Conservation (phyloP, 257 asterid genomes). For the Oldenlandia corymbosa region DNA sequence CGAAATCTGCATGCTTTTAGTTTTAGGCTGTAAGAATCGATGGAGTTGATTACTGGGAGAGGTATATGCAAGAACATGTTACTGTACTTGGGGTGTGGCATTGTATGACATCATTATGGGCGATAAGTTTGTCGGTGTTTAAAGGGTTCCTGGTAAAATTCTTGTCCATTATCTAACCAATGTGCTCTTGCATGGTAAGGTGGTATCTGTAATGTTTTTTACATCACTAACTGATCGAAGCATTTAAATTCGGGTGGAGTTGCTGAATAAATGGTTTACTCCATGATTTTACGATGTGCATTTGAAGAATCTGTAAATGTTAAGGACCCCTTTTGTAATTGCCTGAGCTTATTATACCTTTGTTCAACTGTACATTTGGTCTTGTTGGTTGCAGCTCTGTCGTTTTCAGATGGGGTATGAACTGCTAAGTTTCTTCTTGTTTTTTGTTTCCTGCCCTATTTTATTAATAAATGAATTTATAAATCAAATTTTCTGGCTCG, state of each 20-base stretch:
- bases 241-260: background rate
- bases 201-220: too few relatives aligned
- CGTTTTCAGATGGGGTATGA: background rate
- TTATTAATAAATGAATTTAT: too few relatives aligned
- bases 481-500: too few relatives aligned
- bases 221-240: too few relatives aligned
- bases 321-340: background rate
- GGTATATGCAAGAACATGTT: background rate
- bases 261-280: background rate
- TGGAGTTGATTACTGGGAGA: background rate
- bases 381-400: background rate
- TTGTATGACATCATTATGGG: background rate
- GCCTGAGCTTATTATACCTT: background rate
- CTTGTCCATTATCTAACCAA: background rate
- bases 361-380: background rate
- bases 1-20: background rate
- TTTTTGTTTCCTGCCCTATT: background rate
- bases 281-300: background rate
- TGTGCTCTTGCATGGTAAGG: background rate
- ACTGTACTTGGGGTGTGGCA: background rate
- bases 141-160: background rate
- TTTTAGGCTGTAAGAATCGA: background rate
- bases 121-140: background rate
- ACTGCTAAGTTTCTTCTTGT: background rate
- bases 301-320: background rate